These are phyloP conservation scores for Herpetospermum pedunculosum DNA, from an alignment of 306 rosid genomes.

Conservation along the genomic window DNA sequence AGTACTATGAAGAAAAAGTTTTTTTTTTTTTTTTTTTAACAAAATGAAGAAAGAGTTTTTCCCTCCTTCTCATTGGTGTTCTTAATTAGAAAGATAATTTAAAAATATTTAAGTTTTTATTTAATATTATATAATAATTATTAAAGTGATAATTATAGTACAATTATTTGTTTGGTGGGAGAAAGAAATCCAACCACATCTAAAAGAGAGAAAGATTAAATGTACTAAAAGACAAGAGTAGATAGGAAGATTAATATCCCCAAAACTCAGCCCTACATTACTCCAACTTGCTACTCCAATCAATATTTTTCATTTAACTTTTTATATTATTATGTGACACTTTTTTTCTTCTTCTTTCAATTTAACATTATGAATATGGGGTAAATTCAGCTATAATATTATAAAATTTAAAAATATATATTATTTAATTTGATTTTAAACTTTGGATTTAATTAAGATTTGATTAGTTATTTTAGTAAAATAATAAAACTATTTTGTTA, in stretches of 20 bases:
- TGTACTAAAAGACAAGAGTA: not conserved
- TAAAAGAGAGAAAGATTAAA: not conserved
- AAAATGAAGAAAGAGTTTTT: too few relatives aligned
- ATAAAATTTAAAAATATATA: too few relatives aligned
- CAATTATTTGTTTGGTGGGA: not conserved
- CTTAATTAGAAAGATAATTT: too few relatives aligned
- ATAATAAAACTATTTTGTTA: not conserved
- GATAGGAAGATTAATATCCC: not conserved
- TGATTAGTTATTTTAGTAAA: not conserved
- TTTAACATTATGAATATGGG: not conserved
- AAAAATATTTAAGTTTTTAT: too few relatives aligned
- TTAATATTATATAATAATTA: not conserved
- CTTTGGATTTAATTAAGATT: not conserved
- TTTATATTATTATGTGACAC: not conserved
- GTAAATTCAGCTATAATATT: too few relatives aligned
- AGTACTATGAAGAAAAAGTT: too few relatives aligned
- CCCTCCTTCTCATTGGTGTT: too few relatives aligned
- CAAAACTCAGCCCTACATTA: not conserved
- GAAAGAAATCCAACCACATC: not conserved
- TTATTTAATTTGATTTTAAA: not conserved
- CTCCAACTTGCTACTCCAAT: not conserved
- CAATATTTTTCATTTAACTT: not conserved
- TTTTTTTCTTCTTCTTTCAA: not conserved
- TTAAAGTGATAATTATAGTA: not conserved
- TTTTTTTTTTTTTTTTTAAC: too few relatives aligned